Percentiles rank a stretch among this genome's conserved stretches.
Evolutionary conservation across 202 grass and related monocot genomes (phyloP).

Genomic region (Bolboschoenoplectus hybrid): DNA sequence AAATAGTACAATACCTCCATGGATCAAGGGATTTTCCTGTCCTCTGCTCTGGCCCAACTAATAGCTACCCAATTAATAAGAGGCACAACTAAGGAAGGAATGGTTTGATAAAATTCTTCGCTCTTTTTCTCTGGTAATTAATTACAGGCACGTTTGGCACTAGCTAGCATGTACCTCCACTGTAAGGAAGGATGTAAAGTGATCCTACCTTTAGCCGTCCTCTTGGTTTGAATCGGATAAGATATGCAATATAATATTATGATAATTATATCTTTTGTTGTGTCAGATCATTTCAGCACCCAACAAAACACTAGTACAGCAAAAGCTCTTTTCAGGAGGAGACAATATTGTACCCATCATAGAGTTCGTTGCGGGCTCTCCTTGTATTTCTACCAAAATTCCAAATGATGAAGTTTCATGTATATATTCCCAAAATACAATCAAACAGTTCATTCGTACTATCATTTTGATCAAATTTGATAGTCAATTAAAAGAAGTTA

Average conservation of each 20-base stretch:
- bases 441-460: no score
- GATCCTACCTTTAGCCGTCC: neutral
- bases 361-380: no score
- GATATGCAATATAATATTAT: neutral
- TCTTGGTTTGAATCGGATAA: constrained; percentile 7
- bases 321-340: no score
- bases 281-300: neutral
- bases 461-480: no score
- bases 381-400: no score
- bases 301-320: neutral
- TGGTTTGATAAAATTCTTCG: no score
- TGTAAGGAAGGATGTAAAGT: constrained; percentile 24
- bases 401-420: no score
- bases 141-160: neutral
- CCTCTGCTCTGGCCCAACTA: neutral
- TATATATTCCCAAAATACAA: no score
- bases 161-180: constrained; percentile 21
- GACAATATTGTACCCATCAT: no score
- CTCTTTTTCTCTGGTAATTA: neutral
- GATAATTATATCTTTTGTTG: neutral
- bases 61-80: neutral
- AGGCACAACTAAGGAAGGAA: neutral
- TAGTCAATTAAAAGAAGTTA: neutral
- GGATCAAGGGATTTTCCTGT: constrained; percentile 32
- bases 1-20: neutral